These are phyloP conservation scores for Dalbergia oliveri DNA, from an alignment of 306 rosid genomes.

Conservation along the genomic window DNA sequence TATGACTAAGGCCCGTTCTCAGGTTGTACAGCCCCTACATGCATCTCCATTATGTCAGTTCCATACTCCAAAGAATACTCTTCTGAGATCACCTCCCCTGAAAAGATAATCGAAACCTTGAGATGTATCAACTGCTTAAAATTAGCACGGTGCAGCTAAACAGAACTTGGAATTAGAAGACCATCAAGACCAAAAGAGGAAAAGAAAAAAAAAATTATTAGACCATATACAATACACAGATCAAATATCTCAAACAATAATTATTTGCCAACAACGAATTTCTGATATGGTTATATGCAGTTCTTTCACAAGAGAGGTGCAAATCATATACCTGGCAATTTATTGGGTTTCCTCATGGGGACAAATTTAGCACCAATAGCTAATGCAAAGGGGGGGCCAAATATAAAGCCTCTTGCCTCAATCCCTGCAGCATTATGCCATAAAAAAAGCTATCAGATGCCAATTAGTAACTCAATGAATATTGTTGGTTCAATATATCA, in stretches of 20 bases:
- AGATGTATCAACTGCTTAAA: conserved; percentile 18
- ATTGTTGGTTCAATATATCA: conserved; percentile 27
- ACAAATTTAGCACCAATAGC: conserved; percentile 97
- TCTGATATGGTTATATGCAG: not conserved
- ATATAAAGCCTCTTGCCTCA: conserved; percentile 98
- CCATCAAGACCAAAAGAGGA: too few species aligned
- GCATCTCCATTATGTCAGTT: conserved; percentile 96
- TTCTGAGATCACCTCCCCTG: conserved; percentile 97
- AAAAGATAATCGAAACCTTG: conserved; percentile 31
- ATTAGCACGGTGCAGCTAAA: conserved; percentile 21
- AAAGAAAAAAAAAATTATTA: too few species aligned
- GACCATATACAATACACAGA: not conserved
- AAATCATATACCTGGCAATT: conserved; percentile 82
- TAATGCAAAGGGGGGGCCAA: conserved; percentile 98
- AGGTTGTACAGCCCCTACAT: conserved; percentile 87
- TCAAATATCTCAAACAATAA: conserved; percentile 30
- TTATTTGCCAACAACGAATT: conserved; percentile 29
- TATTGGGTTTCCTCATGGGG: conserved; percentile 97
- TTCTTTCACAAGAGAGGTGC: conserved; percentile 20
- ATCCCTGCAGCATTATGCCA: conserved; percentile 63
- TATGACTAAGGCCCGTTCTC: conserved; percentile 91
- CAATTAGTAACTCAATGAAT: not conserved
- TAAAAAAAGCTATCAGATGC: conserved; percentile 33
- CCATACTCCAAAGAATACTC: conserved; percentile 98
- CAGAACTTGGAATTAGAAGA: conserved; percentile 20